Evolutionary conservation across 2,329 filamentous ascomycete genomes (phyloP).

Genomic region (Ceratocystis colombiana): DNA sequence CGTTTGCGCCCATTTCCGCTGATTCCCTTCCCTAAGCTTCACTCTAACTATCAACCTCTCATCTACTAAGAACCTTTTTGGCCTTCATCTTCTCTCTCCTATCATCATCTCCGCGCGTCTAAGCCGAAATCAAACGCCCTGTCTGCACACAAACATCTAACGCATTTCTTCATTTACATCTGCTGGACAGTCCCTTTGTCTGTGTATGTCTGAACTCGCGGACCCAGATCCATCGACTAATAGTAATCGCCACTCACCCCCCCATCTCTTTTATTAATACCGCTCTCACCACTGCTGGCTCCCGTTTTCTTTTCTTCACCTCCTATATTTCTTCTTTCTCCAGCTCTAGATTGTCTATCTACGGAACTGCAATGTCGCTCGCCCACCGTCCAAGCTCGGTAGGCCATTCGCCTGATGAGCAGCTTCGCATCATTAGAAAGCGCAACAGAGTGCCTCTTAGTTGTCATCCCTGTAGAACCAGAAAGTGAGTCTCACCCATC

Average conservation of each 20-base stretch:
- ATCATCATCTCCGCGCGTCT: not conserved
- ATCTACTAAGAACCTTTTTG: not conserved
- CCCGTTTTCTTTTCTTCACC: not conserved
- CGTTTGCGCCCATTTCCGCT: not conserved
- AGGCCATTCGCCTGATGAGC: conserved; percentile 69
- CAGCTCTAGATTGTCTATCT: not conserved
- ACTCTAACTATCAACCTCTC: not conserved
- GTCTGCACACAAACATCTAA: not conserved
- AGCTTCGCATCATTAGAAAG: conserved; percentile 81
- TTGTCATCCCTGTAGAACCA: conserved; percentile 79
- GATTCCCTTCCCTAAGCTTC: not conserved
- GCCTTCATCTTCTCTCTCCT: not conserved
- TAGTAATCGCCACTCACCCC: not conserved
- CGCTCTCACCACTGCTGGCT: not conserved
- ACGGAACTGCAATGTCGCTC: conserved; percentile 50
- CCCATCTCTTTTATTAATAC: not conserved
- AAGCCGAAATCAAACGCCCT: not conserved
- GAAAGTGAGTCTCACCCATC: conserved; percentile 55
- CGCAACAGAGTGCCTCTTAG: conserved; percentile 85
- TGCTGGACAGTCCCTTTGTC: not conserved
- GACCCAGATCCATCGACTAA: not conserved
- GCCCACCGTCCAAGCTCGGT: conserved; percentile 68
- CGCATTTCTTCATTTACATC: not conserved
- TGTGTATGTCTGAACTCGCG: not conserved
- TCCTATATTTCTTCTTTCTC: not conserved